phyloP scores from a whole-genome alignment of 441 rosid species.

The Aquilaria agallochum region DNA sequence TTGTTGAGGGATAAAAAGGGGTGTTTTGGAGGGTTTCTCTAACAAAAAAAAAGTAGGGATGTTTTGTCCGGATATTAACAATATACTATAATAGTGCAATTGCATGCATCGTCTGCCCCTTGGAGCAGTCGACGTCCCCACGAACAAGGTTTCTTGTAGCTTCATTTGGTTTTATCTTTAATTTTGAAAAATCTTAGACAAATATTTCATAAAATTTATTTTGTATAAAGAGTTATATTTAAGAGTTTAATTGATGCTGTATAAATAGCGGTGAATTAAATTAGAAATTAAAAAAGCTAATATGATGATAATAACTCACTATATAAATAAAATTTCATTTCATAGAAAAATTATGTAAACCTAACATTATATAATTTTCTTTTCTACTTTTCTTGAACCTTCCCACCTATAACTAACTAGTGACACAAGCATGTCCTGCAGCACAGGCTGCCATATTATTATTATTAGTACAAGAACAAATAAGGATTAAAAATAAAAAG shows the following conservation, averaged over 20 bases:
- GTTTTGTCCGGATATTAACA: conserved; percentile 23
- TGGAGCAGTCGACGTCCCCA: conserved; percentile 12
- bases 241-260: too few relatives aligned
- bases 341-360: too few relatives aligned
- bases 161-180: too few relatives aligned
- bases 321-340: too few relatives aligned
- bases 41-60: conserved; percentile 5
- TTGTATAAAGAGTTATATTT: too few relatives aligned
- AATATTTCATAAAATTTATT: too few relatives aligned
- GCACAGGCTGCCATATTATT: conserved; percentile 18
- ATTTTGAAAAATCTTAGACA: too few relatives aligned
- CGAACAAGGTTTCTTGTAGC: conserved; percentile 30
- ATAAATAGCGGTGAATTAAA: too few relatives aligned
- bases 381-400: conserved; percentile 32
- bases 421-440: conserved; percentile 27
- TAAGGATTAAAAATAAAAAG: conserved; percentile 1
- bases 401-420: conserved; percentile 43
- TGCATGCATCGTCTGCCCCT: conserved; percentile 1
- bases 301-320: too few relatives aligned
- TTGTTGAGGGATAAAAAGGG: conserved; percentile 28
- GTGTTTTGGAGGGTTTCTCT: conserved; percentile 44
- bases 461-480: too few relatives aligned
- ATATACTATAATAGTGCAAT: conserved; percentile 8
- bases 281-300: too few relatives aligned
- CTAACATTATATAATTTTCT: too few relatives aligned